Evolutionary conservation across 1,139 yeast genomes (phyloP).

Genomic region (Pichia terricola): DNA sequence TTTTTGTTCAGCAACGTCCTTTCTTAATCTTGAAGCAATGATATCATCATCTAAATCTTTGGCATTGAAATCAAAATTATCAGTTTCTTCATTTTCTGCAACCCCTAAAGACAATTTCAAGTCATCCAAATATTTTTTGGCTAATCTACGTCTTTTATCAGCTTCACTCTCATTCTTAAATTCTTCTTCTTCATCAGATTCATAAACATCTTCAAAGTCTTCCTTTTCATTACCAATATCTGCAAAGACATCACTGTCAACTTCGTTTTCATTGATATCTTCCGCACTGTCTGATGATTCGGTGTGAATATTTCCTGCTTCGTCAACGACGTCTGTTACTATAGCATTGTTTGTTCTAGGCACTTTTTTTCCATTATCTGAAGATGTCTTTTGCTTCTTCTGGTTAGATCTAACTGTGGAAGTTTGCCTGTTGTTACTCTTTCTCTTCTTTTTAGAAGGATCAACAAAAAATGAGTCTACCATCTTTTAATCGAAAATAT

Average conservation of each 20-base stretch:
- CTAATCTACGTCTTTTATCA: conserved; percentile 87
- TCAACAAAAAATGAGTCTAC: conserved; percentile 57
- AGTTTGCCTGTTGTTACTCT: conserved; percentile 27
- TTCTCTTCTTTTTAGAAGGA: conserved; percentile 46
- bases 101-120: conserved; percentile 32
- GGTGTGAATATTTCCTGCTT: neutral
- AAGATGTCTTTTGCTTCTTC: conserved; percentile 15
- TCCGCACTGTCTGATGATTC: conserved; percentile 8
- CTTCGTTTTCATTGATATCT: conserved; percentile 33
- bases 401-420: conserved; percentile 14
- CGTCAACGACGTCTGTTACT: neutral
- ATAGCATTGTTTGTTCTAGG: neutral
- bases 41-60: conserved; percentile 83
- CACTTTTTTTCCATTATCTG: neutral
- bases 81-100: conserved; percentile 29
- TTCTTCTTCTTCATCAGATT: conserved; percentile 58
- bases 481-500: conserved; percentile 21
- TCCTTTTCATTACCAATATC: conserved; percentile 27
- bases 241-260: conserved; percentile 30
- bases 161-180: conserved; percentile 74
- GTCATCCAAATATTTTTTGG: conserved; percentile 84
- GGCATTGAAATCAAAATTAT: conserved; percentile 72
- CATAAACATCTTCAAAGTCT: conserved; percentile 30
- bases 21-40: conserved; percentile 66
- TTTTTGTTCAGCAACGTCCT: conserved; percentile 83